A percentile compares a stretch with the other conserved stretches of the same genome.
Evolutionary conservation across 179 eudicot genomes (phyloP).

Genomic region (Sideroxylon spinosum): DNA sequence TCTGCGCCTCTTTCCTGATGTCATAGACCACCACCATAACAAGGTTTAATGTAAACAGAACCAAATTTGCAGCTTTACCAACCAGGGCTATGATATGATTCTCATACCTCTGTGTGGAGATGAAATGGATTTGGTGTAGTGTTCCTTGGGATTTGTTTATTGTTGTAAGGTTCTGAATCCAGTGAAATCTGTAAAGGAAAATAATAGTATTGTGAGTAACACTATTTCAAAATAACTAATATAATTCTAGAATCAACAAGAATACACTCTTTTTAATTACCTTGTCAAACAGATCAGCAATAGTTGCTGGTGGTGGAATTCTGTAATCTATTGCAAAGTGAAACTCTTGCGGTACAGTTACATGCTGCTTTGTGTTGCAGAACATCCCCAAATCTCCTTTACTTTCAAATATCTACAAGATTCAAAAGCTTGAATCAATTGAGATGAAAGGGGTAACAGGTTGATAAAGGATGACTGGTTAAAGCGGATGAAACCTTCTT

Average conservation of each 20-base stretch:
- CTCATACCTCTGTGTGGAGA: constrained; percentile 78
- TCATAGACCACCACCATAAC: not conserved
- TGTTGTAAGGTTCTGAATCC: constrained; percentile 51
- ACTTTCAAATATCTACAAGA: constrained; percentile 75
- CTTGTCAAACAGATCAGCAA: constrained; percentile 85
- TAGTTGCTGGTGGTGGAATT: constrained; percentile 52
- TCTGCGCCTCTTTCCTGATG: constrained; percentile 83
- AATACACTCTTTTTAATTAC: constrained; percentile 26
- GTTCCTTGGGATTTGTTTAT: constrained; percentile 52
- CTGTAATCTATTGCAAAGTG: constrained; percentile 76
- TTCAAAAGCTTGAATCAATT: not conserved
- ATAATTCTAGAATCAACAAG: not conserved
- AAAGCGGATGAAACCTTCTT: constrained; percentile 52
- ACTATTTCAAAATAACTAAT: not conserved
- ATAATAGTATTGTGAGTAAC: not conserved
- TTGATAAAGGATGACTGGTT: not conserved
- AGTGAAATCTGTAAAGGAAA: constrained; percentile 63
- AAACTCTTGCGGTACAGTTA: constrained; percentile 81
- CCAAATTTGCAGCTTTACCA: not conserved
- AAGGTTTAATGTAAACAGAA: not conserved
- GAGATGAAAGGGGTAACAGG: constrained; percentile 1
- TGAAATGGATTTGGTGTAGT: constrained; percentile 86
- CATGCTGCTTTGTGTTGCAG: constrained; percentile 63
- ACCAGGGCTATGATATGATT: not conserved
- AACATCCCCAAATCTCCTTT: constrained; percentile 81